Conservation (phyloP, 805 yeast species). For the Yarrowia sp. region DNA sequence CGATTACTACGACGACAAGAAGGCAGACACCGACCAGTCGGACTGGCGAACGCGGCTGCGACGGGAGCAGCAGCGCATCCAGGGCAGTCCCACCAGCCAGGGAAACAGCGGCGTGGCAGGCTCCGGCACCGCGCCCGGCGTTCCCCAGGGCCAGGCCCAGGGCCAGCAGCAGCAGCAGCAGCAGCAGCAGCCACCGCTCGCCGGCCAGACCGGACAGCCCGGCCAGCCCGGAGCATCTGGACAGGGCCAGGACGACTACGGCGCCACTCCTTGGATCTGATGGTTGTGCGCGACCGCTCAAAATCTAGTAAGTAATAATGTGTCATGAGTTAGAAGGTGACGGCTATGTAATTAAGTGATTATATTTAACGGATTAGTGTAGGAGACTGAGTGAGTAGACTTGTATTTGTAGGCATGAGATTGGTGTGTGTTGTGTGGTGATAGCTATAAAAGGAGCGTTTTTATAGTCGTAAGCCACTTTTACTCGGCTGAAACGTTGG, state of each 20-base stretch:
- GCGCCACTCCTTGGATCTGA: slow-evolving; percentile 33
- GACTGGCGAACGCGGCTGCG: slow-evolving; percentile 39
- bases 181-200: background rate
- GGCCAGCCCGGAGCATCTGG: background rate
- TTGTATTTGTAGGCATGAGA: too few relatives aligned
- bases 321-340: slow-evolving; percentile 36
- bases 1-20: slow-evolving; percentile 39
- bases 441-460: too few relatives aligned
- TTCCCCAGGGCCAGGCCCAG: background rate
- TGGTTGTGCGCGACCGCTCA: slow-evolving; percentile 16
- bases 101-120: slow-evolving; percentile 38
- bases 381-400: too few relatives aligned
- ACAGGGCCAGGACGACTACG: slow-evolving; percentile 31
- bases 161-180: background rate
- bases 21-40: slow-evolving; percentile 30
- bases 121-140: slow-evolving; percentile 3
- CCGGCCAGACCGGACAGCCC: background rate
- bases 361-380: slow-evolving; percentile 5
- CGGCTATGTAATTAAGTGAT: slow-evolving; percentile 33
- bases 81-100: slow-evolving; percentile 28
- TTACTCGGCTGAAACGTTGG: background rate
- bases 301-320: slow-evolving; percentile 33
- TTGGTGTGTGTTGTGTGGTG: too few relatives aligned
- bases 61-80: slow-evolving; percentile 38
- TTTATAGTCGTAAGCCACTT: too few relatives aligned